Conservation (phyloP, 345 rosid genomes). For the Aegle marmelos region DNA sequence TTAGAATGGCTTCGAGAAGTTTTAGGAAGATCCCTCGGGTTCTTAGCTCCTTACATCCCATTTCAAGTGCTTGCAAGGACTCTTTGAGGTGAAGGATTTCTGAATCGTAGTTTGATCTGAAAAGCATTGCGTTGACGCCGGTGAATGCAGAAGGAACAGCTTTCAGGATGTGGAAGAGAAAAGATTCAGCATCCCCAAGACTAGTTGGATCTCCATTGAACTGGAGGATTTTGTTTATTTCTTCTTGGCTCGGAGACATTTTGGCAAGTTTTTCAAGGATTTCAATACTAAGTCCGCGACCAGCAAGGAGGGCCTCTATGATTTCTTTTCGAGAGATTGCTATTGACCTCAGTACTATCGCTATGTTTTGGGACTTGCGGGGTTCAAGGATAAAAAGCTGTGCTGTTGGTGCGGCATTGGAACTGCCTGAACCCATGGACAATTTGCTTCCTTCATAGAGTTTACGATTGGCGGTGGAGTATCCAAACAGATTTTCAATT, state of each 20-base stretch:
- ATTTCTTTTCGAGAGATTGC: constrained; percentile 41
- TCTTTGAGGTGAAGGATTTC: constrained; percentile 60
- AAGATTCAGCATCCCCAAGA: constrained; percentile 75
- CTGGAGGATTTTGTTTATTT: constrained; percentile 49
- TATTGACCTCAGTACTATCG: constrained; percentile 55
- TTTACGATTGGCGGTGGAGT: constrained; percentile 19
- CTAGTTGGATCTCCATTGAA: constrained; percentile 44
- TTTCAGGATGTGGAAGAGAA: constrained; percentile 57
- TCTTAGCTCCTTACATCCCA: constrained; percentile 63
- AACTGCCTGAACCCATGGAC: constrained; percentile 20
- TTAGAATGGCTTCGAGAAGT: constrained; percentile 79
- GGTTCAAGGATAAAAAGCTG: constrained; percentile 50
- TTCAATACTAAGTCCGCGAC: constrained; percentile 48
- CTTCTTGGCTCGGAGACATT: constrained; percentile 70
- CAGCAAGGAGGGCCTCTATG: constrained; percentile 44
- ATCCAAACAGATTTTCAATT: constrained; percentile 50
- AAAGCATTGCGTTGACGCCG: constrained; percentile 61
- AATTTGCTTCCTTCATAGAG: constrained; percentile 6
- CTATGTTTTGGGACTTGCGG: constrained; percentile 52
- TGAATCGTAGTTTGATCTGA: constrained; percentile 55
- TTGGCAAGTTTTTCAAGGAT: constrained; percentile 67
- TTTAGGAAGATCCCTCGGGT: constrained; percentile 68
- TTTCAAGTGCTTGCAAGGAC: constrained; percentile 50
- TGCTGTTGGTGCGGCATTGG: constrained; percentile 25
- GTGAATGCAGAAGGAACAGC: constrained; percentile 69